A percentile compares a stretch with the other conserved stretches of the same genome.
Conservation (phyloP, 2,329 filamentous ascomycete species). For the Fusarium scirpi region DNA sequence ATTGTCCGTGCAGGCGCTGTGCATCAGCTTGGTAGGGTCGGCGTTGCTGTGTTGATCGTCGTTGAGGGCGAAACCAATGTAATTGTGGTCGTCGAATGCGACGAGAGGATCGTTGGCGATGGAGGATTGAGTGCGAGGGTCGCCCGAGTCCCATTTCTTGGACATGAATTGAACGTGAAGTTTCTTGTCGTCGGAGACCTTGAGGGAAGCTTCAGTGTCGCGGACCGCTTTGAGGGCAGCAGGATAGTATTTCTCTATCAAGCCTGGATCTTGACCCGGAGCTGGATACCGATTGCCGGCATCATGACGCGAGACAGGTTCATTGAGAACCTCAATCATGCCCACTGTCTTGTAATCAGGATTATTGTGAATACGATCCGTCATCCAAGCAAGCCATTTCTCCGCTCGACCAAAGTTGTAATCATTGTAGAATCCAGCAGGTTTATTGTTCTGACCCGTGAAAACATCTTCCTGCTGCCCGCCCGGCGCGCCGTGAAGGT, state of each 20-base stretch:
- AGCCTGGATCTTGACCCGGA: constrained; percentile 22
- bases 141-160: constrained; percentile 35
- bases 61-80: constrained; percentile 28
- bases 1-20: constrained; percentile 28
- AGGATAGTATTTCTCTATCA: constrained; percentile 31
- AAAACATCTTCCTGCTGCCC: constrained; percentile 38
- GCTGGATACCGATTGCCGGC: constrained; percentile 26
- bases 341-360: constrained; percentile 15
- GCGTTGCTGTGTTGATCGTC: background rate
- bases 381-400: constrained; percentile 40
- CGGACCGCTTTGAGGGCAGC: constrained; percentile 30
- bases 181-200: constrained; percentile 9
- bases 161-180: constrained; percentile 41
- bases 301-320: constrained; percentile 32
- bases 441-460: constrained; percentile 34
- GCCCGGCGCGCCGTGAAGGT: constrained; percentile 33
- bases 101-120: constrained; percentile 17
- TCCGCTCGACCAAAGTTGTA: constrained; percentile 36
- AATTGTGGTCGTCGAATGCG: constrained; percentile 36
- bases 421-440: constrained; percentile 32
- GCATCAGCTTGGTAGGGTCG: constrained; percentile 23
- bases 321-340: constrained; percentile 34
- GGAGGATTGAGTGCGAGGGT: constrained; percentile 4
- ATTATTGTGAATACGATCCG: constrained; percentile 29
- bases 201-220: background rate